Base-by-base conservation (phyloP, 1,284 basidiomycete genomes). In the Sanguinoderma infundibulare region DNA sequence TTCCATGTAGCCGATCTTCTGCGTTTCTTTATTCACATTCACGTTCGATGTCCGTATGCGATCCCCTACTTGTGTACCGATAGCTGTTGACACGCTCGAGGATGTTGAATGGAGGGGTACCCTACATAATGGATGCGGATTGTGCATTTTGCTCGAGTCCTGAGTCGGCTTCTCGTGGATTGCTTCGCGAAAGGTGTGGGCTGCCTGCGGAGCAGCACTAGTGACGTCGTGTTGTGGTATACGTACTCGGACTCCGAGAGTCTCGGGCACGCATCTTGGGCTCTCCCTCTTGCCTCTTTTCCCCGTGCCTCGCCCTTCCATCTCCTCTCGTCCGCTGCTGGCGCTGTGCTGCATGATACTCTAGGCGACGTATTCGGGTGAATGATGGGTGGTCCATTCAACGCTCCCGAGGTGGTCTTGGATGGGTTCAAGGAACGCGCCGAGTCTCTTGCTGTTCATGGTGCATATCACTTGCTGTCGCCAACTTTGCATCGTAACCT, bases 391-490 rank as follows among this genome's bases (percentile, higher is more conserved):
- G 75, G 80, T 1, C 83, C 82, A 0, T 84, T 84, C 57, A 60
- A 75, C 28, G 47, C 72, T 8, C 83, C 83, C 8, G 73, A 69
- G 3, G 55, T 69, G 14, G 70, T 81, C 6, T 65, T 83, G 12
- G 74, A 63, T 20, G 80, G 81, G 14, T 75, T 84, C 67, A 84
- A 83, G 67, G 83, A 84, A 63, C 73, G 77, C 49, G 73, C 77
- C 1, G 83, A 84, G 56, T 75, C 82, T 10, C 64, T 84, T n/a
- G 70, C 78, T 30, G 77, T 85, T 7, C 84, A 88, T 77, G 86
- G 86, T 79, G 66, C 60, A 68, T 57, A 39, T 46, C 17, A 14
- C 50, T n/a, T 28, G 36, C 12, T 24, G 32, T 28, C 30, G 22
- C 38, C 39, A 24, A 40, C 60, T 46, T 55, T 38, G 38, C 9